A percentile compares a stretch with the other conserved stretches of the same genome.
Conservation (phyloP, 208 protist genomes). For the Trypanosoma rangeli region DNA sequence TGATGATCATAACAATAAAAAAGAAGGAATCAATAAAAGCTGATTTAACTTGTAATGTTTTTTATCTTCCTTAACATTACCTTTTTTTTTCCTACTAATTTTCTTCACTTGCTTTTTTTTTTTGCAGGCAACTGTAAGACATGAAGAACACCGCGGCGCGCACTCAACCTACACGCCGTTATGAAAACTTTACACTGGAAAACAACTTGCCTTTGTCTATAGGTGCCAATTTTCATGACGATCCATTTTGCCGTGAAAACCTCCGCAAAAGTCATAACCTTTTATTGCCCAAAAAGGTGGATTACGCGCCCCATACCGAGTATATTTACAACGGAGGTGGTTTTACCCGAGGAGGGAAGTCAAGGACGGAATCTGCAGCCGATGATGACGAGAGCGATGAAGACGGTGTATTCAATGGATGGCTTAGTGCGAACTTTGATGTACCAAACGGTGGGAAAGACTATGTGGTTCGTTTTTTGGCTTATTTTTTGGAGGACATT, state of each 20-base stretch:
- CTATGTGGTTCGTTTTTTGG: slow-evolving; percentile 77
- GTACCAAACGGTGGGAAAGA: slow-evolving; percentile 57
- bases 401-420: slow-evolving; percentile 62
- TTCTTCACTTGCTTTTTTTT: slow-evolving; percentile 19
- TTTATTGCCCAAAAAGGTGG: slow-evolving; percentile 42
- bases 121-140: slow-evolving; percentile 7
- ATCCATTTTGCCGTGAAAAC: slow-evolving; percentile 81
- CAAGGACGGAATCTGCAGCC: slow-evolving; percentile 1
- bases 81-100: slow-evolving; percentile 21
- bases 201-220: slow-evolving; percentile 81
- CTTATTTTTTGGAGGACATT: slow-evolving; percentile 76
- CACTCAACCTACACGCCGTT: slow-evolving; percentile 60
- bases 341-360: slow-evolving; percentile 7
- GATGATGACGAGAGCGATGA: slow-evolving; percentile 28
- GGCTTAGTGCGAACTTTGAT: slow-evolving; percentile 64
- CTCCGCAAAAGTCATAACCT: slow-evolving; percentile 85
- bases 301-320: slow-evolving; percentile 79
- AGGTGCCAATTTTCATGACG: slow-evolving; percentile 90
- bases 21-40: slow-evolving; percentile 8
- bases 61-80: no score
- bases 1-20: slow-evolving; percentile 13
- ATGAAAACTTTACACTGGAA: slow-evolving; percentile 52
- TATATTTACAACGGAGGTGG: slow-evolving; percentile 67
- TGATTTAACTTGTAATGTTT: background rate
- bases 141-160: slow-evolving; percentile 85